Base-by-base conservation (phyloP, 2,329 filamentous ascomycete genomes). In the Sclerotinia minor region DNA sequence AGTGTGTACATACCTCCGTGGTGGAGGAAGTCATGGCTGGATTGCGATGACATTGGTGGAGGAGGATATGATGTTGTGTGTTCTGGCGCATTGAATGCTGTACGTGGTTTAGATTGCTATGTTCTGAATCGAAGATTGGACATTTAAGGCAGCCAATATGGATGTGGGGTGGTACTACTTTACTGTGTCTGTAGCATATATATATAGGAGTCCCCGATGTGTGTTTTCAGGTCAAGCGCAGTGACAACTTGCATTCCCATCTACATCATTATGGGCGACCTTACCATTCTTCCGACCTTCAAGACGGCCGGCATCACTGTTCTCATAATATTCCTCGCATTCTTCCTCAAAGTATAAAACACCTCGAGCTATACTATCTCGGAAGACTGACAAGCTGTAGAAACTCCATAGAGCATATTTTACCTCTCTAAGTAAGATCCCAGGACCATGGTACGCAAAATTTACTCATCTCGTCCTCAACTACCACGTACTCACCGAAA, bases 371-470 rank as follows among this genome's bases (percentile, higher is more conserved):
- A 35, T 17, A 15, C 8, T 3, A 47, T n/a, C 8, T 13, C 21
- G 6, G 6, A n/a, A 9, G 21, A 9, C 21, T 49, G 35, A 49
- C 44, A 35, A 8, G 3, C 38, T 17, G 0, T 13, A 65, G 64
- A 17, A 29, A 21, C 29, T 59, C 15, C 11, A 49, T 38, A n/a
- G 19, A 66, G 64, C 54, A 32, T 66, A 52, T 5, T 13, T 60
- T 21, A 60, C 44, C 9, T n/a, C 64, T 32, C 45, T 53, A 0
- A 5, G 54, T 38, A 66, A 60, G 41, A n/a, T 66, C 17, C 64
- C 64, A 0, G 64, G 64, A 11, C 64, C 64, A 17, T 66, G 54
- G 64, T 44, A 66, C 24, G 54, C 54, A 24, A 45, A 32, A 19
- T 17, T 50, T 1, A 60, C 64, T 9, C 11, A 35, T 52, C 26